A percentile compares a stretch with the other conserved stretches of the same genome.
phyloP scores from a whole-genome alignment of 2,329 filamentous ascomycete species.

The Arthrinium phaeospermum region DNA sequence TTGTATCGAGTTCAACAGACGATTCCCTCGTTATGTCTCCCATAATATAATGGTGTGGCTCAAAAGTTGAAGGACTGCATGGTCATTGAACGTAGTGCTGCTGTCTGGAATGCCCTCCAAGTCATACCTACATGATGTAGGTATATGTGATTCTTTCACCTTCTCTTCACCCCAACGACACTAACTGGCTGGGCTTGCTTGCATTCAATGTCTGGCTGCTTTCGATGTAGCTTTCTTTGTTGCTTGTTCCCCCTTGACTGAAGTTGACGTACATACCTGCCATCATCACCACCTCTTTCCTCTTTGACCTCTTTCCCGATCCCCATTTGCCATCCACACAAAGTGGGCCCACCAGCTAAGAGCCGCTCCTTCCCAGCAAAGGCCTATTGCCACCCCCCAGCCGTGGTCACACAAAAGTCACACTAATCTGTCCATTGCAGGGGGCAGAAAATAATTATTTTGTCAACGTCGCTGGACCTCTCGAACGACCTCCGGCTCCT shows the following conservation, averaged over 20 bases:
- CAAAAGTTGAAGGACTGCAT: no score
- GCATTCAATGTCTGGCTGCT: neutral
- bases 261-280: neutral
- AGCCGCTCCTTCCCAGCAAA: constrained; percentile 27
- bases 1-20: no score
- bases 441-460: constrained; percentile 22
- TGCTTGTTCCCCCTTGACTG: neutral
- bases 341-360: constrained; percentile 31
- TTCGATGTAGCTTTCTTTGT: neutral
- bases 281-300: neutral
- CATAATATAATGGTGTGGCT: no score
- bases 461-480: constrained; percentile 19
- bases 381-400: constrained; percentile 29
- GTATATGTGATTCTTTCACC: neutral
- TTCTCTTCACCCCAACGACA: neutral
- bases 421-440: constrained; percentile 25
- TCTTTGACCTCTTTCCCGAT: neutral
- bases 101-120: neutral
- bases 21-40: no score
- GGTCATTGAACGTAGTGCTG: neutral
- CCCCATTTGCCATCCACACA: neutral
- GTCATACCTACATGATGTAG: neutral
- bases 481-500: constrained; percentile 18
- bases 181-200: neutral
- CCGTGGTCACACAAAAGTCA: constrained; percentile 32